phyloP scores from a whole-genome alignment of 345 rosid species.

The Hibiscus tridactylites region DNA sequence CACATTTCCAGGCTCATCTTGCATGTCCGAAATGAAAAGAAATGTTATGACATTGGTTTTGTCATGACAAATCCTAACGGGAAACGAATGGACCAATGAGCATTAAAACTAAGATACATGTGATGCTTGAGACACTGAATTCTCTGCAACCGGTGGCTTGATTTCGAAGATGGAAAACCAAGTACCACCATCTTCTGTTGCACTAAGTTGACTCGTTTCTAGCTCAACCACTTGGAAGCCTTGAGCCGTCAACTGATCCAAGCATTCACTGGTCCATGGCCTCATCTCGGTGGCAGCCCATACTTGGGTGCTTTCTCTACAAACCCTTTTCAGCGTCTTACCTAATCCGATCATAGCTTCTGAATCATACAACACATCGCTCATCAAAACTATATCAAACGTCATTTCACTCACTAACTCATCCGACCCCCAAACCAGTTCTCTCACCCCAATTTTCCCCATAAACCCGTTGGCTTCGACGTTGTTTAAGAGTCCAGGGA shows the following conservation, averaged over 20 bases:
- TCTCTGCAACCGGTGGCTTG: background rate
- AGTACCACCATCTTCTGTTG: background rate
- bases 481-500: slow-evolving; percentile 19
- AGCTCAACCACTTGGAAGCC: slow-evolving; percentile 21
- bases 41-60: too few relatives aligned
- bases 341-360: slow-evolving; percentile 21
- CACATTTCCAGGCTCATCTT: too few relatives aligned
- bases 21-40: too few relatives aligned
- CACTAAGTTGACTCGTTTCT: background rate
- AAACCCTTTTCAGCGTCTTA: slow-evolving; percentile 19
- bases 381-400: slow-evolving; percentile 31
- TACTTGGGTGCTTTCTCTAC: slow-evolving; percentile 5
- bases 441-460: slow-evolving; percentile 18
- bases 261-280: slow-evolving; percentile 19
- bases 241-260: slow-evolving; percentile 22
- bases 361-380: slow-evolving; percentile 27
- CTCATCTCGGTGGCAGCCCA: slow-evolving; percentile 26
- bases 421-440: slow-evolving; percentile 29
- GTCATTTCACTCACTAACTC: slow-evolving; percentile 4
- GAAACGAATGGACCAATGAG: too few relatives aligned
- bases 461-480: slow-evolving; percentile 22
- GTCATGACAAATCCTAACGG: too few relatives aligned
- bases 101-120: too few relatives aligned
- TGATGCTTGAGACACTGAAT: too few relatives aligned
- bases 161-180: slow-evolving; percentile 7